Evolutionary conservation across 805 yeast genomes (phyloP).

Genomic region (Candida andamanensis): DNA sequence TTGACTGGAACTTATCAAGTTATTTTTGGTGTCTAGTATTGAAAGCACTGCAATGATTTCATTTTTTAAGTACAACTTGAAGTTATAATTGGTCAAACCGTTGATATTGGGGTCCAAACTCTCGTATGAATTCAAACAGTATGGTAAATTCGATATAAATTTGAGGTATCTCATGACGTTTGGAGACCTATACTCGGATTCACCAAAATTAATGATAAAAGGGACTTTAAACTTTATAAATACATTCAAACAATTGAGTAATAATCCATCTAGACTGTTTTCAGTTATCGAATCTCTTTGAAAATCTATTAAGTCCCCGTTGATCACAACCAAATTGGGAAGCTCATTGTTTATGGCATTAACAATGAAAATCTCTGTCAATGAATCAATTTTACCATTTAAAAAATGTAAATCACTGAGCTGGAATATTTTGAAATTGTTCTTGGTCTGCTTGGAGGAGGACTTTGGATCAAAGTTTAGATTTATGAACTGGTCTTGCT

Average conservation of each 20-base stretch:
- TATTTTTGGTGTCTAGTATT: slow-evolving; percentile 29
- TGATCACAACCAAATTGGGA: slow-evolving; percentile 33
- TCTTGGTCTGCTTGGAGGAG: slow-evolving; percentile 3
- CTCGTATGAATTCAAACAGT: slow-evolving; percentile 26
- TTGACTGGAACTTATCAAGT: slow-evolving; percentile 26
- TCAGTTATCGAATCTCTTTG: neutral
- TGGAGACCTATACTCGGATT: slow-evolving; percentile 18
- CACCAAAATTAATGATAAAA: slow-evolving; percentile 37
- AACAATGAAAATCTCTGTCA: slow-evolving; percentile 27
- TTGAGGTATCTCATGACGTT: slow-evolving; percentile 8
- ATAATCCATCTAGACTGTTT: slow-evolving; percentile 24
- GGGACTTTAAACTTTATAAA: slow-evolving; percentile 25
- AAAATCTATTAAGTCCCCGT: slow-evolving; percentile 36
- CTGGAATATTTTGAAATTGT: slow-evolving; percentile 29
- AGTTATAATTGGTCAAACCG: slow-evolving; percentile 35
- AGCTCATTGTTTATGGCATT: slow-evolving; percentile 21
- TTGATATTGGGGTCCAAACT: slow-evolving; percentile 9
- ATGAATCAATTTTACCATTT: slow-evolving; percentile 17
- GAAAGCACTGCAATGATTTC: slow-evolving; percentile 23
- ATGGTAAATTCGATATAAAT: slow-evolving; percentile 31
- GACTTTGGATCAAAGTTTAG: neutral
- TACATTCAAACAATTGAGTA: slow-evolving; percentile 26
- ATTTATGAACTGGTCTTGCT: neutral
- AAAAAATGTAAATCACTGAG: slow-evolving; percentile 35
- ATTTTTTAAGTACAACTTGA: slow-evolving; percentile 16